phyloP scores from a whole-genome alignment of 2,329 filamentous ascomycete species.

The Penicillium sp. region DNA sequence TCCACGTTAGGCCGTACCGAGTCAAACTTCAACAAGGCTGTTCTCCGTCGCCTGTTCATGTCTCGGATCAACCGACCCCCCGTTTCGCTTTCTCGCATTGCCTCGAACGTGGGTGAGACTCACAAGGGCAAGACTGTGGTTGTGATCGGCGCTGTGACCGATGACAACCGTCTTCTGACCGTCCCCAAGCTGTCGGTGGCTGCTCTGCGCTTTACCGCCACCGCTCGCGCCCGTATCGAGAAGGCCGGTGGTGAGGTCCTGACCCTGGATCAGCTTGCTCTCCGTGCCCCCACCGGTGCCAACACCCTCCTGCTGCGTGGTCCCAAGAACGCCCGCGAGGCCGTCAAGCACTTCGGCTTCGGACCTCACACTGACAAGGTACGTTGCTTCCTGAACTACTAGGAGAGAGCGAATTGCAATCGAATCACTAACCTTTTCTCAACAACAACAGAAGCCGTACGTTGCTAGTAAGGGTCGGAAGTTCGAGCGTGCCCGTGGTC shows the following conservation, averaged over 20 bases:
- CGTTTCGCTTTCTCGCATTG: conserved; percentile 88
- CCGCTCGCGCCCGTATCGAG: conserved; percentile 85
- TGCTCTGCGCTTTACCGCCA: conserved; percentile 93
- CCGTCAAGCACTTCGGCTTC: conserved; percentile 98
- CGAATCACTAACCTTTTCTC: not conserved
- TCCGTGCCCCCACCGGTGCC: conserved; percentile 88
- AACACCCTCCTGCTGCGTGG: conserved; percentile 97
- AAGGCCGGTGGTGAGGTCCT: conserved; percentile 92
- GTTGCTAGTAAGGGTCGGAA: conserved; percentile 98
- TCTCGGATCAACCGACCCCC: conserved; percentile 97
- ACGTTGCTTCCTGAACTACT: conserved; percentile 36
- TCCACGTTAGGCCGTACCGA: conserved; percentile 74
- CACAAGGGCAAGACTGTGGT: conserved; percentile 73
- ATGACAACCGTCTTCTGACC: conserved; percentile 89
- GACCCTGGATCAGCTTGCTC: conserved; percentile 94
- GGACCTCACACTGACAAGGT: conserved; percentile 98
- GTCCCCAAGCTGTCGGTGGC: conserved; percentile 91
- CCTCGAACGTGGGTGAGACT: conserved; percentile 56
- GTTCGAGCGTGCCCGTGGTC: conserved; percentile 98
- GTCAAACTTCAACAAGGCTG: conserved; percentile 95
- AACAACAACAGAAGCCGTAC: conserved; percentile 71
- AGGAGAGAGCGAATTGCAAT: not conserved
- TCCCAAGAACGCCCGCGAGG: conserved; percentile 96
- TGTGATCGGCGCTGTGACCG: conserved; percentile 89
- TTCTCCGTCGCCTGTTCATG: conserved; percentile 96